Evolutionary conservation across 75 land plant genomes (phyloP).

Genomic region (Sequoia sempervirens): DNA sequence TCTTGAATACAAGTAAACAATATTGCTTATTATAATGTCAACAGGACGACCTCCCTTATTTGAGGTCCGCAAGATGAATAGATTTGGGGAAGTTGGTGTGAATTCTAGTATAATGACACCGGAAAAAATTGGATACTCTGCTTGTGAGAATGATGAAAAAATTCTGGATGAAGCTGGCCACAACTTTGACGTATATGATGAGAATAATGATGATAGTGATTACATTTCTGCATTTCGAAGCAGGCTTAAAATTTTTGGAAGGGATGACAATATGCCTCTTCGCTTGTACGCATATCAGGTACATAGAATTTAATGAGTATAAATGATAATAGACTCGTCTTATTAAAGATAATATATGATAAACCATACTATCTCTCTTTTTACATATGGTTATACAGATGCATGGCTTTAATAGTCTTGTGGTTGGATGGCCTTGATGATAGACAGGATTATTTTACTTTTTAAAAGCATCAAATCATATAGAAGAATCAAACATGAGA

Average conservation of each 20-base stretch:
- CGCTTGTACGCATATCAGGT: constrained; percentile 75
- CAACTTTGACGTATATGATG: constrained; percentile 15
- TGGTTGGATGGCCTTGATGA: neutral
- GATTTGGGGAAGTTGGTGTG: neutral
- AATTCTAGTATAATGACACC: neutral
- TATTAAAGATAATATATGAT: neutral
- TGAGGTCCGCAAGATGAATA: constrained; percentile 60
- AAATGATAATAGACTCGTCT: neutral
- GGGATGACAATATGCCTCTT: constrained; percentile 27
- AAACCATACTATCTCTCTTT: neutral
- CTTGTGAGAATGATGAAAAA: constrained; percentile 2
- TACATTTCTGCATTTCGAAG: constrained; percentile 18
- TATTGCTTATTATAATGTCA: neutral
- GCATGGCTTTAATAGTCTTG: neutral
- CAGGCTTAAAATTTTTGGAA: constrained; percentile 12
- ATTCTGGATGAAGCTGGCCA: neutral
- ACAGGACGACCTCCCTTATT: constrained; percentile 63
- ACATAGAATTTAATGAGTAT: neutral
- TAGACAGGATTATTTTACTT: neutral
- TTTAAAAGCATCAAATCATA: neutral
- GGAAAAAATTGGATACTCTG: neutral
- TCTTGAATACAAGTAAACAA: too few relatives aligned
- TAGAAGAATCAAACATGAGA: neutral
- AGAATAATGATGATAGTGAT: constrained; percentile 15
- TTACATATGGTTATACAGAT: neutral